Evolutionary conservation across 2,329 filamentous ascomycete genomes (phyloP), one percentile per base, ranked within the genome.

Genomic region (Fusarium sp.): DNA sequence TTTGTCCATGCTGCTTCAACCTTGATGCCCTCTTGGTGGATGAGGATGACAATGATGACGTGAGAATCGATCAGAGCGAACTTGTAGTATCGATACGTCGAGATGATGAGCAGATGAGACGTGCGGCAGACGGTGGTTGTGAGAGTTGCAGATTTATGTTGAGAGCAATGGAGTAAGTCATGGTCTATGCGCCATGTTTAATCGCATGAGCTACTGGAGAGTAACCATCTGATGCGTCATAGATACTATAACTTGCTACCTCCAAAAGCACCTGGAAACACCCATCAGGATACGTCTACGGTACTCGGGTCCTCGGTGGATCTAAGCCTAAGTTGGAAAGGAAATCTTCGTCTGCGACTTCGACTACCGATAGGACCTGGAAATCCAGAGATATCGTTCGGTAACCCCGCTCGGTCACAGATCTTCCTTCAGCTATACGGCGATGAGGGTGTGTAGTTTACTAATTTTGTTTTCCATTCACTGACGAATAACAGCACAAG

Each of bases 321-420:
- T n/a, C 13, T 9, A 14, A 4, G 32, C 13, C 24, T 12, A 16
- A 27, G 13, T 12, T 16, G 20, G n/a, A 18, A 41, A 9, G n/a
- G 9, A 29, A 27, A 37, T 22, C 24, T 27, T 10, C 32, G 24
- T 6, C 10, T 52, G 7, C 13, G 24, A 42, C 34, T 73, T 2
- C 53, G 64, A 14, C 64, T 71, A 27, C 58, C 70, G 0, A 67
- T 63, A 18, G 44, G 37, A 10, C 44, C 25, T 8, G 70, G 70
- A 5, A 71, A 64, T 27, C 60, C 68, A 37, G 70, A 73, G 27
- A 48, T 73, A 49, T 34, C 58, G 2, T 57, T 69, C 13, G 24
- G 18, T 10, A n/a, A 46, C 5, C 16, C 34, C 10, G 42, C 20
- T 6, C 20, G 32, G 5, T 40, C 44, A 24, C 44, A 27, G n/a